These are phyloP conservation scores for Candida sojae DNA, from an alignment of 1,139 yeast genomes.

Conservation along the genomic window DNA sequence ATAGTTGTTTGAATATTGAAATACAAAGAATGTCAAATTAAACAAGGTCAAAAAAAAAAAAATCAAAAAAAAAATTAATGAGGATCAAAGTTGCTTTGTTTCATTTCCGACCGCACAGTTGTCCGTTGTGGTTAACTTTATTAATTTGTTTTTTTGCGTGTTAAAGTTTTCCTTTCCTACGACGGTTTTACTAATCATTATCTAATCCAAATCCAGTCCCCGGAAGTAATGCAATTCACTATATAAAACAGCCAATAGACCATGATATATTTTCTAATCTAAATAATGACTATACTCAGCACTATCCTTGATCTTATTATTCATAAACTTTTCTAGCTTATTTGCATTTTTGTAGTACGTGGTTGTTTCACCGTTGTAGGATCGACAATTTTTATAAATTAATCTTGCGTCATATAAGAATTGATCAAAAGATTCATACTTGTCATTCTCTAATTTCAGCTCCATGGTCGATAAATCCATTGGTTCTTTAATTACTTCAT, in stretches of 20 bases:
- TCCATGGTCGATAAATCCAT: conserved; percentile 98
- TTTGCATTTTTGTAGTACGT: conserved; percentile 90
- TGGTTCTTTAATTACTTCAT: conserved; percentile 96
- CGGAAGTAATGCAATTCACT: no score
- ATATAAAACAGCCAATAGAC: no score
- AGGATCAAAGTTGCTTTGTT: not conserved
- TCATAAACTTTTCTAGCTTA: conserved; percentile 86
- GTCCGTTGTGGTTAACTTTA: not conserved
- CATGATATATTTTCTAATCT: conserved; percentile 19
- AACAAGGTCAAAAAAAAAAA: not conserved
- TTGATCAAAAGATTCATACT: conserved; percentile 87
- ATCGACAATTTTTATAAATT: conserved; percentile 86
- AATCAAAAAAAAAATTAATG: not conserved
- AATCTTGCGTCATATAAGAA: conserved; percentile 86
- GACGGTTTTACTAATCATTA: conserved; percentile 1
- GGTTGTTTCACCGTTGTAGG: conserved; percentile 86
- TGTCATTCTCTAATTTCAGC: conserved; percentile 85
- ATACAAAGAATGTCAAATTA: not conserved
- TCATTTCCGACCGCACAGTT: not conserved
- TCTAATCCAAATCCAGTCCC: not conserved
- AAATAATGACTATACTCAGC: conserved; percentile 63
- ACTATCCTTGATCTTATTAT: conserved; percentile 76
- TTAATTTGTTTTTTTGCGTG: not conserved
- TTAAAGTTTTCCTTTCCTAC: not conserved
- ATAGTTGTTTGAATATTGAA: conserved; percentile 13